Base-by-base conservation (phyloP, 305 asterid genomes). In the Fraxinus velutina region DNA sequence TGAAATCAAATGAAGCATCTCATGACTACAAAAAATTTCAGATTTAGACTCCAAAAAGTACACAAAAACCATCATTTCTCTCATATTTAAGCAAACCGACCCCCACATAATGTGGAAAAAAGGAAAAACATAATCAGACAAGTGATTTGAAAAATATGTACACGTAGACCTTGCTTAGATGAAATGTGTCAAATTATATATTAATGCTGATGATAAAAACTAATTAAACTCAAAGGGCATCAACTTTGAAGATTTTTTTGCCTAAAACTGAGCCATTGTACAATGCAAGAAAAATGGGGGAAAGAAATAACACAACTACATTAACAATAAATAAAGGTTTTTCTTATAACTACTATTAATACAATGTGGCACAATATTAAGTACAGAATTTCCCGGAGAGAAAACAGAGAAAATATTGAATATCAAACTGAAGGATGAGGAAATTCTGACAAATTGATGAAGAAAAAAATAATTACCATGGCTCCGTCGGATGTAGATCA, bases 401-500 rank as follows among this genome's bases (percentile, higher is more conserved):
- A 22, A 44, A 75, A 32, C 68, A 50, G 15, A 29, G 19, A 52
- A 79, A 71, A 57, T n/a, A 33, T 75, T 10, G 19, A 42, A 75
- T 29, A 64, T 74, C 33, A 42, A 75, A 29, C 74, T 39, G 47
- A 79, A 36, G 0, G 39, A 34, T 1, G 15, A 17, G 66, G 74
- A 36, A 78, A 52, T 24, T 36, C 27, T 57, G 76, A 47, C 15
- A 50, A 15, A 79, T 5, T 32, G 15, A 64, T 34, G 42, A 36
- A 77, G 5, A 8, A 36, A 66, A 78, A 80, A 50, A 74, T 82
- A 77, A 50, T 83, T 89, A 92, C 97, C 97, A 92, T 91, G 97
- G 95, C 92, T 92, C 97, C 2, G 95, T 85, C 33, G 97, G 97
- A 86, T 92, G 97, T 39, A 92, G 91, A 91, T 92, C 97, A 81